These are phyloP conservation scores for Physcia stellaris DNA, from an alignment of 495 filamentous ascomycete species.

Conservation along the genomic window DNA sequence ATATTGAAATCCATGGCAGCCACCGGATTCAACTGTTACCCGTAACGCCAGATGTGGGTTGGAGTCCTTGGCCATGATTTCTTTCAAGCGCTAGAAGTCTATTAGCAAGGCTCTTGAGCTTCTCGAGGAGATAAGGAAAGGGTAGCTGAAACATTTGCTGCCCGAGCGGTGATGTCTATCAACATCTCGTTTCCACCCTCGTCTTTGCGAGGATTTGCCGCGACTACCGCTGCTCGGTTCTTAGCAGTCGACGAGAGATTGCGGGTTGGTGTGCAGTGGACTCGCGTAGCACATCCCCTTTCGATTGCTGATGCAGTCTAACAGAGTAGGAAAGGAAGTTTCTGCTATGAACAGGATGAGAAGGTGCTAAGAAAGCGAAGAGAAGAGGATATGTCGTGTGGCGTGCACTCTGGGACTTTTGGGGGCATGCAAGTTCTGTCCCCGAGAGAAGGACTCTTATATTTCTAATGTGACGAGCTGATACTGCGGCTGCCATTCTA, in stretches of 20 bases:
- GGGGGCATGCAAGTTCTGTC: too few relatives aligned
- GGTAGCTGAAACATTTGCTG: slow-evolving; percentile 46
- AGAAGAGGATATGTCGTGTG: too few relatives aligned
- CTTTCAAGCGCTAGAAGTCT: slow-evolving; percentile 48
- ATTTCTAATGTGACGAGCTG: too few relatives aligned
- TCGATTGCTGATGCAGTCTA: background rate
- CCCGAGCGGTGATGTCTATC: slow-evolving; percentile 68
- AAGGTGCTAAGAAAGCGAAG: too few relatives aligned
- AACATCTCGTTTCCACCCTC: slow-evolving; percentile 72
- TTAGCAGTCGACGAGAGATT: slow-evolving; percentile 8
- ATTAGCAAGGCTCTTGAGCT: slow-evolving; percentile 7
- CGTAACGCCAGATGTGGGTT: slow-evolving; percentile 78
- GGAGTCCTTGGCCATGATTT: slow-evolving; percentile 47
- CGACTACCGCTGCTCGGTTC: slow-evolving; percentile 22
- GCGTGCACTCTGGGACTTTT: too few relatives aligned
- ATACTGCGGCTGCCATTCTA: too few relatives aligned
- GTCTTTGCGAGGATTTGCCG: slow-evolving; percentile 52
- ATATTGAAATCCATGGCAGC: slow-evolving; percentile 97
- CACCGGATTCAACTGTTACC: slow-evolving; percentile 79
- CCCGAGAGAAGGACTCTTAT: too few relatives aligned
- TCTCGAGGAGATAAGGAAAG: slow-evolving; percentile 2
- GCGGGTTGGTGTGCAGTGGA: slow-evolving; percentile 3
- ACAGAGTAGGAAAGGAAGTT: too few relatives aligned
- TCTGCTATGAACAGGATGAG: too few relatives aligned
- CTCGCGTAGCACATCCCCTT: too few relatives aligned